Percentiles rank a stretch among this genome's conserved stretches.
These are phyloP conservation scores for Spergularia azorica DNA, from an alignment of 179 eudicot genomes.

Conservation along the genomic window DNA sequence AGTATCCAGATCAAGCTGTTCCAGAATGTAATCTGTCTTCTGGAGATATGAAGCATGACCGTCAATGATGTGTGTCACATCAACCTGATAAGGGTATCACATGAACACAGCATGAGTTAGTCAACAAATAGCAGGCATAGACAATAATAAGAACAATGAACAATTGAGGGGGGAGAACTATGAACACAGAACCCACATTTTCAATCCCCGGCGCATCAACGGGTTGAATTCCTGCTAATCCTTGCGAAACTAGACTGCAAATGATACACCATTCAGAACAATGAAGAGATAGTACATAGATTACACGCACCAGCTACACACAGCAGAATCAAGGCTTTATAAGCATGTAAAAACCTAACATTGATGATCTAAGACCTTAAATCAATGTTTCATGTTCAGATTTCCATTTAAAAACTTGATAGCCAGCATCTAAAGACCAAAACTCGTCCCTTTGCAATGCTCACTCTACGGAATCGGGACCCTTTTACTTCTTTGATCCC, in stretches of 20 bases:
- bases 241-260: conserved; percentile 66
- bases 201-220: conserved; percentile 74
- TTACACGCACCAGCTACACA: not conserved
- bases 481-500: no score
- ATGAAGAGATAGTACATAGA: not conserved
- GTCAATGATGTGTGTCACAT: conserved; percentile 68
- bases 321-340: no score
- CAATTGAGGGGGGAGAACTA: not conserved
- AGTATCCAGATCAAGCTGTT: conserved; percentile 66
- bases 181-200: conserved; percentile 48
- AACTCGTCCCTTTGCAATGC: no score
- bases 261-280: conserved; percentile 4
- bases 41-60: conserved; percentile 74
- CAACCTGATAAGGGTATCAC: conserved; percentile 44
- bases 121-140: not conserved
- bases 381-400: no score
- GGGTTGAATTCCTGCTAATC: conserved; percentile 88
- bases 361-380: no score
- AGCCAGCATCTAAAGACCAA: no score
- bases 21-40: conserved; percentile 55
- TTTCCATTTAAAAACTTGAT: no score
- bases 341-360: not conserved
- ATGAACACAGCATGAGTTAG: not conserved
- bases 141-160: no score
- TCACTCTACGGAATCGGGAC: no score